These are phyloP conservation scores for Meripilus lineatus DNA, from an alignment of 1,284 basidiomycete species.

Conservation along the genomic window DNA sequence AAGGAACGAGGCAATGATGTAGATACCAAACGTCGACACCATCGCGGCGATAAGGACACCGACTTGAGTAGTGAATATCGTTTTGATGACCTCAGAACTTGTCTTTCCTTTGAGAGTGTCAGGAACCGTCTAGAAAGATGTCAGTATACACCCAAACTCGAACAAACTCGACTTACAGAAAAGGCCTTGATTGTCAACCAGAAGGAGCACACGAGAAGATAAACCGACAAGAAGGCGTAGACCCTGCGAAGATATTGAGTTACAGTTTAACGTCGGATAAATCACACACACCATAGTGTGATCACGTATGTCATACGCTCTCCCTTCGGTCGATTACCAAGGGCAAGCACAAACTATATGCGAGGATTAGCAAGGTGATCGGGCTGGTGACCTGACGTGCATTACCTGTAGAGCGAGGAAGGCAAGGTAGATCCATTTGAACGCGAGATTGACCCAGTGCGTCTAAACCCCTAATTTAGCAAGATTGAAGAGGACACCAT, in stretches of 20 bases:
- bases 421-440: slow-evolving; percentile 87
- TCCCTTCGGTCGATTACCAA: slow-evolving; percentile 95
- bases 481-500: background rate
- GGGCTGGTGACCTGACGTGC: slow-evolving; percentile 6
- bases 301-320: slow-evolving; percentile 80
- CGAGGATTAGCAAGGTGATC: background rate
- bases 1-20: slow-evolving; percentile 81
- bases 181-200: slow-evolving; percentile 80
- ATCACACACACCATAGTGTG: slow-evolving; percentile 65
- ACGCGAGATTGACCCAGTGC: slow-evolving; percentile 83
- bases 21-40: slow-evolving; percentile 86
- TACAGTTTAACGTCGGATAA: background rate
- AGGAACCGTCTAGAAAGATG: slow-evolving; percentile 48
- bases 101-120: slow-evolving; percentile 42
- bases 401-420: slow-evolving; percentile 70
- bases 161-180: slow-evolving; percentile 39
- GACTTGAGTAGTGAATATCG: slow-evolving; percentile 72
- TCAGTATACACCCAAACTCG: background rate
- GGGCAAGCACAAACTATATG: slow-evolving; percentile 80
- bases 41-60: slow-evolving; percentile 86
- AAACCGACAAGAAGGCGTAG: slow-evolving; percentile 73
- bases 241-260: slow-evolving; percentile 43
- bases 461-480: slow-evolving; percentile 47
- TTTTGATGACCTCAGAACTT: slow-evolving; percentile 37
- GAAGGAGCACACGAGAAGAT: slow-evolving; percentile 82